Evolutionary conservation across 257 asterid species (phyloP), one percentile per base, ranked within the genome.

Genomic region (Ocimum tenuiflorum): DNA sequence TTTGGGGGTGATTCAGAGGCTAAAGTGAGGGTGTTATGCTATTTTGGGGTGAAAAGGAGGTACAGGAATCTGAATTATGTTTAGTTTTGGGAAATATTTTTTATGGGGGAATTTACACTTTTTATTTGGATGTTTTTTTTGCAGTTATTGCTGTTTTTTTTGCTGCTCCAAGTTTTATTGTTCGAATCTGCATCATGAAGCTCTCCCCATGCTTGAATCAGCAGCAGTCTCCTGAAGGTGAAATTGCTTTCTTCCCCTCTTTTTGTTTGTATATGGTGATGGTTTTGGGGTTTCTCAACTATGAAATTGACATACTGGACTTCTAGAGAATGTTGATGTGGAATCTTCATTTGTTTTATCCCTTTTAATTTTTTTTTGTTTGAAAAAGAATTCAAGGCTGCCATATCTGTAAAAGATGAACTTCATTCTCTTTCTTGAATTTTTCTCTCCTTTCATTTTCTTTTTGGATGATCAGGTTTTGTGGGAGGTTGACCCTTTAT

Each of bases 221-320:
- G 56, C 89, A 79, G 56, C 89, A 82, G 65, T 79, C 88, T 71
- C 83, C 89, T 68, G 85, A 85, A 83, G 94, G 94, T 85, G 67
- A 63, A 63, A 15, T 46, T 39, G 23, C 54, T 61, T 66, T 56
- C 36, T 65, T 59, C 31, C 59, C 46, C 13, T 36, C 1, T 38
- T 38, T 10, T 10, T 38, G 1, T 24, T 23, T 49, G 36, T 11
- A 14, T 51, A 8, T 36, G 23, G 41, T 11, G 22, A 48, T 64
- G 22, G 53, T 47, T 13, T 43, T 36, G 36, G 46, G 61, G 36
- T 12, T 33, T 58, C 50, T 18, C 18, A 48, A 22, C 41, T 71
- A 0, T 18, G 52, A 61, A 39, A 39, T 42, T 45, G 55, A 14
- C 50, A 0, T 36, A 47, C 1, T 72, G 39, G 33, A 48, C 57